These are phyloP conservation scores for Gigaspora rosea DNA, from an alignment of 192 early-diverging fungal species.

Conservation along the genomic window DNA sequence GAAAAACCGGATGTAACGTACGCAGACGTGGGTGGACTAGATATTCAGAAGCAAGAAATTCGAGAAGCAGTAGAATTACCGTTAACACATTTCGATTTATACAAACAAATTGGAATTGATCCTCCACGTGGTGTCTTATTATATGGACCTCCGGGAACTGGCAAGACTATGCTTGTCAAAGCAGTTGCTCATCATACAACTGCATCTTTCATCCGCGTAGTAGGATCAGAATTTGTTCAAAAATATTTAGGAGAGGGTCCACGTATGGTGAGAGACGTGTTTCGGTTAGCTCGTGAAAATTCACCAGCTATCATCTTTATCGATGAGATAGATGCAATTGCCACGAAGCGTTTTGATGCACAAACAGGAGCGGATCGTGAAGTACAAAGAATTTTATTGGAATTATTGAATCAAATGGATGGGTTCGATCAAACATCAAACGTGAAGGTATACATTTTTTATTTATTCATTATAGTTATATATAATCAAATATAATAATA, in stretches of 20 bases:
- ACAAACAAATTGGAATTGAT: slow-evolving; percentile 98
- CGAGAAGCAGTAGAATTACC: slow-evolving; percentile 97
- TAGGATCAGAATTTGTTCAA: slow-evolving; percentile 98
- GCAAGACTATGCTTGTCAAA: slow-evolving; percentile 98
- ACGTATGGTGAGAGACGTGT: slow-evolving; percentile 96
- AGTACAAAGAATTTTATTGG: slow-evolving; percentile 96
- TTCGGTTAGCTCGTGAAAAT: slow-evolving; percentile 95
- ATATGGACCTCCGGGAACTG: slow-evolving; percentile 98
- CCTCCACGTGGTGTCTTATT: slow-evolving; percentile 98
- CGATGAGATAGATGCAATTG: slow-evolving; percentile 98
- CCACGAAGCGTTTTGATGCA: slow-evolving; percentile 97
- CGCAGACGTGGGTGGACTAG: slow-evolving; percentile 81
- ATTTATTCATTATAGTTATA: too few relatives aligned
- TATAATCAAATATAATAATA: neutral
- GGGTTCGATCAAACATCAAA: slow-evolving; percentile 98
- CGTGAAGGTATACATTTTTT: slow-evolving; percentile 70
- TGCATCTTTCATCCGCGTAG: slow-evolving; percentile 94
- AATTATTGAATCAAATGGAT: slow-evolving; percentile 99
- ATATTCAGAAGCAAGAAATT: slow-evolving; percentile 92
- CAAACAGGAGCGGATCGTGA: slow-evolving; percentile 98
- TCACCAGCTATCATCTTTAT: slow-evolving; percentile 98
- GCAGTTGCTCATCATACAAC: slow-evolving; percentile 98
- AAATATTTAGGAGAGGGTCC: slow-evolving; percentile 99
- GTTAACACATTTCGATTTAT: slow-evolving; percentile 96
- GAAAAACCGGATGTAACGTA: slow-evolving; percentile 85